Percentiles rank a stretch among this genome's conserved stretches.
These are phyloP conservation scores for Dictyostelium purpureum DNA, from an alignment of 78 protist species.

Conservation along the genomic window DNA sequence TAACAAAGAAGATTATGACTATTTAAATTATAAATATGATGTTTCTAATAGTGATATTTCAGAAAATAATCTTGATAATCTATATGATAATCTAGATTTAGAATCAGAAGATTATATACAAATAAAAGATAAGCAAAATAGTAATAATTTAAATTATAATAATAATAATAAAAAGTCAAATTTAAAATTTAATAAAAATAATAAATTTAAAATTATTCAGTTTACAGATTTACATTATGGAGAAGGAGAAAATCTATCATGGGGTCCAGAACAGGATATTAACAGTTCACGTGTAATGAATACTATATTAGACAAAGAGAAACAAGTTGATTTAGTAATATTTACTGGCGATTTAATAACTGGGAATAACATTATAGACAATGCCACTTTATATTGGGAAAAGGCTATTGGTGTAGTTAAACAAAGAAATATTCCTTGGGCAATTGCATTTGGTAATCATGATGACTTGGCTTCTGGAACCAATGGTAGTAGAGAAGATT, in stretches of 20 bases:
- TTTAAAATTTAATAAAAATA: conserved; percentile 20
- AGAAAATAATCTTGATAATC: too few relatives aligned
- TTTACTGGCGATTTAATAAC: conserved; percentile 80
- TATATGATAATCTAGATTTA: too few relatives aligned
- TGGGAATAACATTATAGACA: conserved; percentile 66
- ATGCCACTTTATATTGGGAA: conserved; percentile 69
- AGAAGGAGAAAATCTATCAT: conserved; percentile 38
- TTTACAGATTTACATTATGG: conserved; percentile 75
- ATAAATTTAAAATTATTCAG: conserved; percentile 51
- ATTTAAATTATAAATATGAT: too few relatives aligned
- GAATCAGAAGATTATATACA: too few relatives aligned
- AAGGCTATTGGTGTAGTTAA: not conserved
- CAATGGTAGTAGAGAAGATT: conserved; percentile 21
- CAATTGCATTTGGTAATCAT: conserved; percentile 75
- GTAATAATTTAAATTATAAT: not conserved
- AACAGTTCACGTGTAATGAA: conserved; percentile 28
- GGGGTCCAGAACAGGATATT: conserved; percentile 69
- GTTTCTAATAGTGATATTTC: too few relatives aligned
- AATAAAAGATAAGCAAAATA: not conserved
- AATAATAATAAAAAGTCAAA: not conserved
- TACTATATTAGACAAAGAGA: conserved; percentile 25
- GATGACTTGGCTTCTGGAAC: conserved; percentile 13
- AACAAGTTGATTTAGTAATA: conserved; percentile 30
- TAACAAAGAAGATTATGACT: too few relatives aligned
- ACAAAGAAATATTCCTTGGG: conserved; percentile 31